Evolutionary conservation across 2,329 filamentous ascomycete species (phyloP), one percentile per base, ranked within the genome.

Genomic region (Chaetomium strumarium): DNA sequence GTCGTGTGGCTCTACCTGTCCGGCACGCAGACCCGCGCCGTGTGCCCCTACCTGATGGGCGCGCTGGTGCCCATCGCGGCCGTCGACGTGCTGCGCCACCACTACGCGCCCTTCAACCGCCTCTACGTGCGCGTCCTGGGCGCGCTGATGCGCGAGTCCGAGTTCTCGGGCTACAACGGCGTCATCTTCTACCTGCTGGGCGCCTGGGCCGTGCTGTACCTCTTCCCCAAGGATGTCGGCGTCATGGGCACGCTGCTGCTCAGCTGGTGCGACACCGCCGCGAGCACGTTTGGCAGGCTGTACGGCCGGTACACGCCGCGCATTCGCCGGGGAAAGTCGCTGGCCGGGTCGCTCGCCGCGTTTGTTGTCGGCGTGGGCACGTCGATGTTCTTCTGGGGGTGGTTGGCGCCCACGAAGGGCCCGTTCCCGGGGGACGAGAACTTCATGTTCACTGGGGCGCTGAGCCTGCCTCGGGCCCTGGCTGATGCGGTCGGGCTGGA

Each of bases 201-300:
- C 52, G 85, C 90, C 29, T 96, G 90, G 83, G 78, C 84, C 31
- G 90, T 92, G 14, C 80, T 97, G 60, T 82, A 82, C 60, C 90
- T 89, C 68, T 90, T 95, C 68, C 90, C 91, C 58, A 99, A 97
- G 72, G 93, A 99, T 63, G 80, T 99, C 20, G 90, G 86, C 8
- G 86, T 95, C 45, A 86, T 97, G 75, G 85, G 87, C 56, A 86
- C 97, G 40, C 75, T 99, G 63, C 79, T 99, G 38, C 81, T 99
- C 20, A 95, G 88, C 66, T 99, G 93, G 93, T 99, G 93, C 71
- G 93, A 99, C 68, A 97, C 93, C 1, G 93, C 93, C 34, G 93
- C 93, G 46, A 93, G 87, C 66, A 99, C 93, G 0, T 91, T 99
- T 65, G 93, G 93, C 49, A 82, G 93, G 50, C 75, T 92, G 13